Evolutionary conservation across 2,329 filamentous ascomycete species (phyloP).

Genomic region (Xylariaceae sp.): DNA sequence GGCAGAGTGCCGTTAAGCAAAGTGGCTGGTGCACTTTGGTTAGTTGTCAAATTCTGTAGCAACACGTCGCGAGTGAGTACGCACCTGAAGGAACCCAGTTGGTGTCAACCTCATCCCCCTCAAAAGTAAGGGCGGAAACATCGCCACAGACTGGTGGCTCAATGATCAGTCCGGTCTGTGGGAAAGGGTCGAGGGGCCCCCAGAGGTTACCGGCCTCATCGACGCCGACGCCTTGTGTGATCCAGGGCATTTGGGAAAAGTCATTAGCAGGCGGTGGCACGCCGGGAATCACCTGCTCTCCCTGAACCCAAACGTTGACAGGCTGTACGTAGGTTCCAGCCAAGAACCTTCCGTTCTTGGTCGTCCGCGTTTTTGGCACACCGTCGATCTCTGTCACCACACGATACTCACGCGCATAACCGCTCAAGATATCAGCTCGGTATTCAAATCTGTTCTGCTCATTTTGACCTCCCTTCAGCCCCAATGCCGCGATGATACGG

Average conservation of each 20-base stretch:
- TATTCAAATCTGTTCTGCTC: slow-evolving; percentile 34
- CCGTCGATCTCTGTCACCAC: slow-evolving; percentile 30
- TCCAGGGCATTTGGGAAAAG: slow-evolving; percentile 32
- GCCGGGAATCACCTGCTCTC: slow-evolving; percentile 33
- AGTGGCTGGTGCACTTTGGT: slow-evolving; percentile 5
- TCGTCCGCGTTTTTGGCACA: slow-evolving; percentile 23
- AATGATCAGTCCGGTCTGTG: slow-evolving; percentile 31
- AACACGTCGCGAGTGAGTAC: background rate
- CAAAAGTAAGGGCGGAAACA: slow-evolving; percentile 4
- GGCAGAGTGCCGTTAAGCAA: slow-evolving; percentile 15
- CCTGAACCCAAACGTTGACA: slow-evolving; percentile 32
- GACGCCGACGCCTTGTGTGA: slow-evolving; percentile 31
- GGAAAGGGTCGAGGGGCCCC: slow-evolving; percentile 34
- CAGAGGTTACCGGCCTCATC: slow-evolving; percentile 32
- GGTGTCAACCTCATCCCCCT: slow-evolving; percentile 10
- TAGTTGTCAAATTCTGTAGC: background rate
- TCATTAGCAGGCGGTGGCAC: slow-evolving; percentile 29
- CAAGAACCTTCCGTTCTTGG: slow-evolving; percentile 28
- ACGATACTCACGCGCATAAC: slow-evolving; percentile 33
- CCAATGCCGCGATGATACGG: slow-evolving; percentile 29
- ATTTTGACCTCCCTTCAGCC: slow-evolving; percentile 27
- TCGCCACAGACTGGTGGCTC: slow-evolving; percentile 16
- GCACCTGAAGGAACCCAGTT: slow-evolving; percentile 18
- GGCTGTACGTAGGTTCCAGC: slow-evolving; percentile 33
- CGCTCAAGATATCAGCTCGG: slow-evolving; percentile 27